Evolutionary conservation across 2,329 filamentous ascomycete genomes (phyloP), one percentile per base, ranked within the genome.

Genomic region (Fusarium nygamai): DNA sequence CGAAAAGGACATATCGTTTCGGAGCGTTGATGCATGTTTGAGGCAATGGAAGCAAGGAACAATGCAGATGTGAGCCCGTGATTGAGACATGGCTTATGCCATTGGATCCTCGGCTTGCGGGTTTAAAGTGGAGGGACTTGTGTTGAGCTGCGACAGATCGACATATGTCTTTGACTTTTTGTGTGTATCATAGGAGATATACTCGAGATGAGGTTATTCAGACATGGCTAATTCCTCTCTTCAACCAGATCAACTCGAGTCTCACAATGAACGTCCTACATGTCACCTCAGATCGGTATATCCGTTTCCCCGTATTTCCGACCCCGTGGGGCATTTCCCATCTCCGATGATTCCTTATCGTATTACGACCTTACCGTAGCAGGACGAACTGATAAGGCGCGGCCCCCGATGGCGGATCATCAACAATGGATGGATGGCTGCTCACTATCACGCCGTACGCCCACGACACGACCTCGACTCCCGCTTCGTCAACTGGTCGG

Each of bases 231-330:
- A 27, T 10, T 27, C 8, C 10, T 46, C n/a, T 38, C 29, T n/a
- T 24, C 17, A 24, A 29, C 12, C 29, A 47, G 27, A 41, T 44
- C 58, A 54, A 22, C 20, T 41, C 47, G 16, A 22, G 34, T 54
- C 31, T 66, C 48, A 56, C 48, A 48, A 27, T 36, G 14, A 29
- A 34, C 22, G n/a, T 29, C 43, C 16, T 31, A 44, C 8, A n/a
- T 54, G 39, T 12, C 22, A 56, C 38, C 36, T 33, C 38, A 54
- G 24, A 34, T 56, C 72, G 75, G 75, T 47, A 50, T 69, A 64
- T 74, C 64, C 75, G 61, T 77, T 75, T 76, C 61, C 75, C 71
- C 75, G 73, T 48, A 74, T 47, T 74, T 69, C 75, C 75, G 73
- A 72, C 74, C 68, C 71, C 73, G 75, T 75, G 74, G 74, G 72